Evolutionary conservation across 176 grass and related monocot genomes (phyloP), one percentile per base, ranked within the genome.

Genomic region (Chloris gayana): DNA sequence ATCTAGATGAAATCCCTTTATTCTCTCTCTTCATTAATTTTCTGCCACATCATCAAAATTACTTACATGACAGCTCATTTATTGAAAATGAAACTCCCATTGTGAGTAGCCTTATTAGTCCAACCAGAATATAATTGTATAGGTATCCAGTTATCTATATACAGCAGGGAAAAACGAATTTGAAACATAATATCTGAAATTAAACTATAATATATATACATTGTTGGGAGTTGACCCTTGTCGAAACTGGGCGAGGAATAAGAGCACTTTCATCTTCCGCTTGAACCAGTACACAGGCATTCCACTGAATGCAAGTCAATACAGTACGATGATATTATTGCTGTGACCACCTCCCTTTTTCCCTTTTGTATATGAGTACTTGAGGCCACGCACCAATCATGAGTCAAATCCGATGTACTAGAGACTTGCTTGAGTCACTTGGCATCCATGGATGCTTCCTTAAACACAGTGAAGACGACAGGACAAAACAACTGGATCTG

Each of bases 381-480:
- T 64, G 53, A 56, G 37, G 61, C 12, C n/a, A 75, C 60, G 2
- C 3, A 50, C 54, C 30, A 61, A 81, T 32, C 14, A 37, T 15
- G 38, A 59, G 61, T 67, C 18, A 71, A 64, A 74, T 47, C 45
- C 69, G 15, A 25, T 42, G 70, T 26, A 57, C 84, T 49, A 37
- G 8, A 37, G 8, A 37, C 35, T 4, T 39, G 59, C 38, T 44
- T 54, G 50, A 72, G 10, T 7, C 38, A 71, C n/a, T 47, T 66
- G 60, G 32, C 25, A 33, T 73, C 17, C 17, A 71, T 12, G 54
- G 39, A 34, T 67, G 49, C 50, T 75, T 18, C 6, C 5, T 57
- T 45, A 75, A 75, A 39, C 22, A 74, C 19, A 34, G 29, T n/a
- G 62, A 68, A 13, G 18, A 57, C 21, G 47, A 50, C 9, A 19